Evolutionary conservation across 805 yeast genomes (phyloP), one percentile per base, ranked within the genome.

Genomic region (Jamesozyma spencerorum): DNA sequence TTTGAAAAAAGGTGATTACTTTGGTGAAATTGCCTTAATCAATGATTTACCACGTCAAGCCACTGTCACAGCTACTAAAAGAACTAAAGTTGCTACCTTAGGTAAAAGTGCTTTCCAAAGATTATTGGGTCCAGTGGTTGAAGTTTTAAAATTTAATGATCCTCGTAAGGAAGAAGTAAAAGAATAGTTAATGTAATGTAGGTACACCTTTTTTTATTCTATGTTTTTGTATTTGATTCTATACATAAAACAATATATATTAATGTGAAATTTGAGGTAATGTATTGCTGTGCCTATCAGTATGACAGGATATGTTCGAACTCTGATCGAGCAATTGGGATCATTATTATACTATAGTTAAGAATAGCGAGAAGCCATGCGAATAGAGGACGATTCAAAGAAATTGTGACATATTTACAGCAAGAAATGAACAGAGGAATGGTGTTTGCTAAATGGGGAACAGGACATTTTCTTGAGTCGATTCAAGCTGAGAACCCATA

Each of bases 41-140:
- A 83, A 88, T 54, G 95, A 92, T 58, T 68, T 79, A 43, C 97
- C 97, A 46, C 78, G 98, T 64, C 92, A 85, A 58, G 98, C 98
- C 26, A 82, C 95, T 4, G 92, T 92, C 30, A 77, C 72, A 38
- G 95, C 96, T 1, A 67, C 72, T 14, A 74, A 81, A 38, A 70
- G 70, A 32, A 79, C 92, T 22, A 84, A 84, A 54, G 94, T 88
- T 31, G 97, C 94, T n/a, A 81, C 92, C 3, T 72, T 92, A 52
- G 94, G 85, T 46, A 86, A 90, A 66, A 75, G 82, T 46, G 97
- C 96, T 0, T 92, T 92, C 69, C 88, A 86, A 64, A 78, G 97
- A 63, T 71, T 92, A 51, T 71, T 92, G 47, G 98, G 98, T 2
- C 95, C 95, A 28, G 95, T 87, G 2, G 94, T 87, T 18, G 94